Conservation (phyloP, 169 alveolate species). For the Plasmodium relictum region DNA sequence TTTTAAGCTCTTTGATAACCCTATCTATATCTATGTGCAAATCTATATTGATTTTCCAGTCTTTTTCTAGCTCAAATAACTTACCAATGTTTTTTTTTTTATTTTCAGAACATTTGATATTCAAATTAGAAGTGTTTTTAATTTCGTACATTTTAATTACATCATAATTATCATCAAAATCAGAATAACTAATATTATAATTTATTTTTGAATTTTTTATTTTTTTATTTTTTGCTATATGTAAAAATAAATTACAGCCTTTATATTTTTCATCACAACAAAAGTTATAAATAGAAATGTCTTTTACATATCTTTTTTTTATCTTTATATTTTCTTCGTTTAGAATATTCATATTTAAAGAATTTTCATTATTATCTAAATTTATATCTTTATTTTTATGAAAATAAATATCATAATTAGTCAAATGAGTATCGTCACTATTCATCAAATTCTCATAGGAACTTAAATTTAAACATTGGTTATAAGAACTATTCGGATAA, state of each 20-base stretch:
- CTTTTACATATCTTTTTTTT: constrained; percentile 65
- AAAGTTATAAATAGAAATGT: constrained; percentile 55
- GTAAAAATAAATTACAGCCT: constrained; percentile 55
- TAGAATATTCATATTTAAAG: not conserved
- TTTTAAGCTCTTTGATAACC: constrained; percentile 23
- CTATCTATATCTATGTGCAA: constrained; percentile 52
- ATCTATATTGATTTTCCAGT: constrained; percentile 48
- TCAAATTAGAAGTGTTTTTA: not conserved
- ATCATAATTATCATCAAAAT: constrained; percentile 57
- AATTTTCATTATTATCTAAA: not conserved
- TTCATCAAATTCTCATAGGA: constrained; percentile 3
- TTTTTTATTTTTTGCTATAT: constrained; percentile 54
- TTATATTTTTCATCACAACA: constrained; percentile 70
- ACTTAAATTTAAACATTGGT: constrained; percentile 43
- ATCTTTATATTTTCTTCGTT: constrained; percentile 59
- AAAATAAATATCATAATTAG: constrained; percentile 28
- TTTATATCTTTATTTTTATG: constrained; percentile 8
- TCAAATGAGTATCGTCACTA: not conserved
- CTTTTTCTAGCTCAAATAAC: constrained; percentile 59
- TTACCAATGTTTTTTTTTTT: constrained; percentile 20
- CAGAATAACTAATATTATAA: constrained; percentile 43
- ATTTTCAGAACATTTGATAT: not conserved
- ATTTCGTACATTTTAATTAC: constrained; percentile 62
- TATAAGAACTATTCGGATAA: constrained; percentile 66
- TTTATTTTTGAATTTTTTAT: constrained; percentile 33